Conservation (phyloP, 1,139 yeast genomes). For the Debaryomyces singareniensis region DNA sequence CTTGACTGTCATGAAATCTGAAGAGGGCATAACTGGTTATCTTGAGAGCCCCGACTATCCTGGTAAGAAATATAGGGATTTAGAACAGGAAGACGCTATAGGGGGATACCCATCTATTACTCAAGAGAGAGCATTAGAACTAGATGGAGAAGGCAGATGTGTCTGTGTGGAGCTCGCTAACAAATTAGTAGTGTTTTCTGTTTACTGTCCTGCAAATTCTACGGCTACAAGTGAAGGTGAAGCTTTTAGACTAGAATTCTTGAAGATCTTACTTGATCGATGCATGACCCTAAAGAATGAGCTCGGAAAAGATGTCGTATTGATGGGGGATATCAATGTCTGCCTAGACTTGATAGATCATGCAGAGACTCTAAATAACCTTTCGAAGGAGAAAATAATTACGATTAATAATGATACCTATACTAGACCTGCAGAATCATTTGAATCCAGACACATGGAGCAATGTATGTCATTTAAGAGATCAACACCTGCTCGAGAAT, state of each 20-base stretch:
- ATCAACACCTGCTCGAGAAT: constrained; percentile 33
- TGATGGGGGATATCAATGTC: constrained; percentile 87
- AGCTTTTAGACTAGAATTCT: constrained; percentile 50
- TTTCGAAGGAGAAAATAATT: constrained; percentile 20
- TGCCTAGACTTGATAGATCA: constrained; percentile 75
- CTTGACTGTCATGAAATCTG: constrained; percentile 61
- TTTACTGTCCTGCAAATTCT: constrained; percentile 93
- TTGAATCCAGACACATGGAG: constrained; percentile 36
- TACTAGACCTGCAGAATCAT: constrained; percentile 10
- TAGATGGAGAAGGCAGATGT: constrained; percentile 85
- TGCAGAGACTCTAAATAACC: constrained; percentile 59
- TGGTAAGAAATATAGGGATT: constrained; percentile 15
- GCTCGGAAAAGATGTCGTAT: constrained; percentile 58
- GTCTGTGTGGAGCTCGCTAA: constrained; percentile 65
- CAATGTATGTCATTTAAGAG: constrained; percentile 37
- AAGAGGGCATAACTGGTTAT: constrained; percentile 85
- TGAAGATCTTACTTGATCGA: constrained; percentile 53
- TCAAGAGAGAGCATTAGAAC: constrained; percentile 30
- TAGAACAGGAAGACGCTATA: constrained; percentile 28
- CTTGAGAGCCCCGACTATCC: constrained; percentile 20
- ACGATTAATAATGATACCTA: constrained; percentile 14
- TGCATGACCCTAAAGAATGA: constrained; percentile 42
- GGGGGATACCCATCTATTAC: constrained; percentile 66
- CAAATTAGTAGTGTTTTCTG: constrained; percentile 59
- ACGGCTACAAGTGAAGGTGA: constrained; percentile 66